Conservation (phyloP, 2,329 filamentous ascomycete genomes). For the Boeremia lycopersici region DNA sequence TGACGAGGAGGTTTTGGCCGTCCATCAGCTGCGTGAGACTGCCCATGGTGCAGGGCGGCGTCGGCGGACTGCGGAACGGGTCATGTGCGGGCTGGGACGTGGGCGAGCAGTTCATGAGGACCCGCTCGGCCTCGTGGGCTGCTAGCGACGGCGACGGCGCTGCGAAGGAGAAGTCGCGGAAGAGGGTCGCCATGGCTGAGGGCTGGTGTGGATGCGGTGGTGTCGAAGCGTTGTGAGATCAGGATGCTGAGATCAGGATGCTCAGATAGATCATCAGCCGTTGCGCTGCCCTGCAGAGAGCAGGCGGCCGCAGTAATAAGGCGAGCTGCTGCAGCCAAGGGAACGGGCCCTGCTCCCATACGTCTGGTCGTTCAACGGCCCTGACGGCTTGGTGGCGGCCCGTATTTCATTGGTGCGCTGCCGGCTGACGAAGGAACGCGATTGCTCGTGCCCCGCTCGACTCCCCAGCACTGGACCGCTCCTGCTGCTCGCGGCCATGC, state of each 20-base stretch:
- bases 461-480: neutral
- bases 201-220: slow-evolving; percentile 4
- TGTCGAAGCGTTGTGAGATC: neutral
- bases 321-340: slow-evolving; percentile 10
- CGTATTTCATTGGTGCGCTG: neutral
- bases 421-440: too few species aligned
- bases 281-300: slow-evolving; percentile 5
- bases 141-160: slow-evolving; percentile 40
- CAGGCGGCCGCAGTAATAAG: slow-evolving; percentile 22
- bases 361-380: slow-evolving; percentile 7
- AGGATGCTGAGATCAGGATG: neutral
- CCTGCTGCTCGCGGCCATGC: neutral
- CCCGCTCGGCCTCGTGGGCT: slow-evolving; percentile 35
- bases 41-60: slow-evolving; percentile 43
- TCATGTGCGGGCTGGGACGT: slow-evolving; percentile 25
- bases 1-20: slow-evolving; percentile 41
- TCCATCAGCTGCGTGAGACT: slow-evolving; percentile 44
- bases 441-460: too few species aligned
- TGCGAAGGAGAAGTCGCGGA: slow-evolving; percentile 49
- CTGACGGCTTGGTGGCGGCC: slow-evolving; percentile 7
- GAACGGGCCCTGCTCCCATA: neutral
- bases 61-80: slow-evolving; percentile 24
- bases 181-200: slow-evolving; percentile 32
- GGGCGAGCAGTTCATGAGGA: slow-evolving; percentile 43
- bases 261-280: slow-evolving; percentile 1